phyloP scores from a whole-genome alignment of 257 asterid species.

The Schizonepeta tenuifolia region DNA sequence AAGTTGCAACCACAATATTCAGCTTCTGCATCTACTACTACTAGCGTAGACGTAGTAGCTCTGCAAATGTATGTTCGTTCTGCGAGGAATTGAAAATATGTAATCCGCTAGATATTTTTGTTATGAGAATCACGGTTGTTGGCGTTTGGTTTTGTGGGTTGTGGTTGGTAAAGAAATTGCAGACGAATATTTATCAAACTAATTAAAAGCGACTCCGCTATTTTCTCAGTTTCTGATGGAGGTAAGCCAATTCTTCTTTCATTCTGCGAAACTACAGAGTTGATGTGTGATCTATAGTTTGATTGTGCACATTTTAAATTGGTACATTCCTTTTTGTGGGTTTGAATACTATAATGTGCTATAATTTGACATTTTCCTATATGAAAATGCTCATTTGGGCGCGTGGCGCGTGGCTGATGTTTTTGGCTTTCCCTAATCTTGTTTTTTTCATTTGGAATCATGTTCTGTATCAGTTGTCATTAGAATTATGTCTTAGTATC shows the following conservation, averaged over 20 bases:
- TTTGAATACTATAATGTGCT: neutral
- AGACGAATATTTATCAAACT: neutral
- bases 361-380: too few species aligned
- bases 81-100: constrained; percentile 31
- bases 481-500: too few species aligned
- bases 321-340: neutral
- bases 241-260: too few species aligned
- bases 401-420: too few species aligned
- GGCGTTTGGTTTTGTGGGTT: constrained; percentile 1
- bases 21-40: constrained; percentile 26
- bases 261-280: neutral
- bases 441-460: too few species aligned
- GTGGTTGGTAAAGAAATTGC: constrained; percentile 21
- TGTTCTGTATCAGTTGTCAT: too few species aligned
- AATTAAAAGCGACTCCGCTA: too few species aligned
- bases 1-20: constrained; percentile 20
- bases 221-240: too few species aligned
- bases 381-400: too few species aligned
- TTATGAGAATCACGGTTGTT: constrained; percentile 22
- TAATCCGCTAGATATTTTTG: constrained; percentile 31
- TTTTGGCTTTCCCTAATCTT: too few species aligned
- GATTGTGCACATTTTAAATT: neutral
- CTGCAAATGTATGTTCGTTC: constrained; percentile 36
- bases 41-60: constrained; percentile 30
- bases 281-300: neutral